phyloP scores from a whole-genome alignment of 768 basidiomycete species.

The Lactifluus volemus region DNA sequence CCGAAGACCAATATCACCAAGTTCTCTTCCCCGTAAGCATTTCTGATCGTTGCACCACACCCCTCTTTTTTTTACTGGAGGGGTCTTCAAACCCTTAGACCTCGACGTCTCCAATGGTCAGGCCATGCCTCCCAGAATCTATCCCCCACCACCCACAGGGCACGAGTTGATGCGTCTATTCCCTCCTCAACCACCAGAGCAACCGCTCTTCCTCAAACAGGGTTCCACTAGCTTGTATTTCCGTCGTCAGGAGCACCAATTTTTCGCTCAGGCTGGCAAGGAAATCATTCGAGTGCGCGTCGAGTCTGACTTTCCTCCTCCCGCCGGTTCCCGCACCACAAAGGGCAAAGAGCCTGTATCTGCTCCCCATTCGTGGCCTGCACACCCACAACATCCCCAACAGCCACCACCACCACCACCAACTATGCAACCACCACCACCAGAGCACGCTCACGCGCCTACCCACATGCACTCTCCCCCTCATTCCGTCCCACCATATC shows the following conservation, averaged over 20 bases:
- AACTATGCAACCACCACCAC: slow-evolving; percentile 15
- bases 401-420: slow-evolving; percentile 22
- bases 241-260: slow-evolving; percentile 67
- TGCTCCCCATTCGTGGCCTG: slow-evolving; percentile 2
- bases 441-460: slow-evolving; percentile 13
- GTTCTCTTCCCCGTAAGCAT: slow-evolving; percentile 17
- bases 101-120: slow-evolving; percentile 51
- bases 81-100: slow-evolving; percentile 33
- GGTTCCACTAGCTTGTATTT: slow-evolving; percentile 69
- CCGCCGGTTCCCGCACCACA: slow-evolving; percentile 7
- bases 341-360: slow-evolving; percentile 17
- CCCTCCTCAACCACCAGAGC: slow-evolving; percentile 54
- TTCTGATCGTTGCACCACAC: not conserved
- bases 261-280: slow-evolving; percentile 70
- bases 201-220: slow-evolving; percentile 44
- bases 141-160: slow-evolving; percentile 69
- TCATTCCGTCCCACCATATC: slow-evolving; percentile 25
- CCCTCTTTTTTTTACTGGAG: not conserved
- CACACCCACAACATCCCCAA: slow-evolving; percentile 11
- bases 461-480: slow-evolving; percentile 18
- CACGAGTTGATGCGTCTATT: slow-evolving; percentile 84
- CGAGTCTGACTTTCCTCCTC: slow-evolving; percentile 47
- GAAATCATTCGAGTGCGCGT: slow-evolving; percentile 70
- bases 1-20: slow-evolving; percentile 17
- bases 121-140: slow-evolving; percentile 45